phyloP scores from a whole-genome alignment of 2,329 filamentous ascomycete genomes.

The Scedosporium minutisporum region DNA sequence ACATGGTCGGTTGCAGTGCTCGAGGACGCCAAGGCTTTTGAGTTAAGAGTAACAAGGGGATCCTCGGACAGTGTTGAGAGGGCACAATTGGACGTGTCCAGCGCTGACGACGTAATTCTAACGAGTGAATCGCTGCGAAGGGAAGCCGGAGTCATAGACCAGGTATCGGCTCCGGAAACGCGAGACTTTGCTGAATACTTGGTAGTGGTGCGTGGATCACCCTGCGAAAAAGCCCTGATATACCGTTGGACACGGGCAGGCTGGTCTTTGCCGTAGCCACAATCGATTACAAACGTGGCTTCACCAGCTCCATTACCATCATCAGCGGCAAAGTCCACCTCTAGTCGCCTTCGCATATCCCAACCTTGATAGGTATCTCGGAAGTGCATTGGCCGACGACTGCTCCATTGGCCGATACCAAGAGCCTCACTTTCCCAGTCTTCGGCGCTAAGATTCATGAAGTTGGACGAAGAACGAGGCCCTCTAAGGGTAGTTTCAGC shows the following conservation, averaged over 20 bases:
- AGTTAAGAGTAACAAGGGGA: background rate
- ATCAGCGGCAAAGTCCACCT: constrained; percentile 82
- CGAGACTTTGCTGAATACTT: constrained; percentile 12
- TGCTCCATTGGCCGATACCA: constrained; percentile 70
- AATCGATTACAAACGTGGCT: constrained; percentile 62
- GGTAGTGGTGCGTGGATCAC: background rate
- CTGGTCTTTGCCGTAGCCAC: constrained; percentile 54
- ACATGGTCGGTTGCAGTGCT: background rate
- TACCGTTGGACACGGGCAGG: constrained; percentile 34
- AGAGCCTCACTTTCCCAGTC: constrained; percentile 68
- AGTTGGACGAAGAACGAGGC: constrained; percentile 65
- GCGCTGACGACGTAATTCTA: constrained; percentile 58
- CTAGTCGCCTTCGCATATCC: constrained; percentile 81
- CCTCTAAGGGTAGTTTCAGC: constrained; percentile 58
- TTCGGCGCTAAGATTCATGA: constrained; percentile 59
- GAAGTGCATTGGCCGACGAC: constrained; percentile 67
- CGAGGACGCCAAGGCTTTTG: background rate
- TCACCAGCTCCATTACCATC: constrained; percentile 71
- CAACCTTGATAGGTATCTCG: constrained; percentile 70
- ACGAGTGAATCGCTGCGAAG: constrained; percentile 33
- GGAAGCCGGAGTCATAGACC: constrained; percentile 42
- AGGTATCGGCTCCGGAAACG: constrained; percentile 45
- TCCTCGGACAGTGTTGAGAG: constrained; percentile 59
- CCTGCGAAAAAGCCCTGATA: constrained; percentile 20
- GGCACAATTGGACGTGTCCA: constrained; percentile 69